These are phyloP conservation scores for Colletotrichum melonis DNA, from an alignment of 2,329 filamentous ascomycete species.

Conservation along the genomic window DNA sequence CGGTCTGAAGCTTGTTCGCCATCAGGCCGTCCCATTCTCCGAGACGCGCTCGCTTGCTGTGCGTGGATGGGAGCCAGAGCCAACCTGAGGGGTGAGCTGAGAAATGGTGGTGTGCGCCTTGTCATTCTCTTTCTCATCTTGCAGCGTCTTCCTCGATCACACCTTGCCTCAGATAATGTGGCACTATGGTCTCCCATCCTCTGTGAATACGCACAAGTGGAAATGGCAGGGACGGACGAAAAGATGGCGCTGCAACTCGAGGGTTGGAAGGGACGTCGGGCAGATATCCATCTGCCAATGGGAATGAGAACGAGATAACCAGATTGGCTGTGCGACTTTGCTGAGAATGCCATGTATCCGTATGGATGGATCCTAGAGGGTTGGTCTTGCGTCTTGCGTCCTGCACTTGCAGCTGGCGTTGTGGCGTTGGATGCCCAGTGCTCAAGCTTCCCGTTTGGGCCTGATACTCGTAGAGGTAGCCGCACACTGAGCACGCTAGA, in stretches of 20 bases:
- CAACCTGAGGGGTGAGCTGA: neutral
- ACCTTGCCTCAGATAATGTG: neutral
- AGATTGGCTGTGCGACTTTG: neutral
- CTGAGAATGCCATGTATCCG: neutral
- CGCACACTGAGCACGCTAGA: slow-evolving; percentile 13
- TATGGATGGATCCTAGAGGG: neutral
- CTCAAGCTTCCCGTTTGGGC: slow-evolving; percentile 29
- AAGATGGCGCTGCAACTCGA: neutral
- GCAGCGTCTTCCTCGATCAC: neutral
- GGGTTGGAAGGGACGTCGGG: too few species aligned
- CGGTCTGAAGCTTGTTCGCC: slow-evolving; percentile 15
- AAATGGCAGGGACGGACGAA: neutral
- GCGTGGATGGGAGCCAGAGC: neutral
- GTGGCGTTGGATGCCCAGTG: slow-evolving; percentile 30
- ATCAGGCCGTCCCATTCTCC: slow-evolving; percentile 2
- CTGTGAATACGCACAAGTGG: neutral
- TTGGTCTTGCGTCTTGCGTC: neutral
- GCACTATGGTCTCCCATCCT: neutral
- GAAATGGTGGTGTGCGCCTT: neutral
- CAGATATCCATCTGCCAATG: neutral
- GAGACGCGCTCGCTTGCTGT: neutral
- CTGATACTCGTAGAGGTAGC: slow-evolving; percentile 7
- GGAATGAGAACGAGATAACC: neutral
- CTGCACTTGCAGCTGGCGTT: slow-evolving; percentile 1
- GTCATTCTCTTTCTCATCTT: neutral